Conservation (phyloP, 2,329 filamentous ascomycete genomes). For the Leptographium flavum region DNA sequence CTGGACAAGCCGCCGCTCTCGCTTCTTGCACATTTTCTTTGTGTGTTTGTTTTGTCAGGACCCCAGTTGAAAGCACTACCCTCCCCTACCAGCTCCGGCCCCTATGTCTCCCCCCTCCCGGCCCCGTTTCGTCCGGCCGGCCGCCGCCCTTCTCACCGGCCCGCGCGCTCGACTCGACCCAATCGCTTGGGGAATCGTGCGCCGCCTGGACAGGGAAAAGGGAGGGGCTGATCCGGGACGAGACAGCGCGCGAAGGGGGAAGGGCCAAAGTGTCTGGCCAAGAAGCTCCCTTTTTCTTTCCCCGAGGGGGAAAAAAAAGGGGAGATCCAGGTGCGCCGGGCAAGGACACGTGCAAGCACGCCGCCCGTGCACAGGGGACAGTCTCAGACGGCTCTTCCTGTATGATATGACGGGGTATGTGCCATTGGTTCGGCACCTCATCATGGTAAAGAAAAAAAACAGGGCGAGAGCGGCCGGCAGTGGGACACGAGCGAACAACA, state of each 20-base stretch:
- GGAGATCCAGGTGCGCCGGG: not conserved
- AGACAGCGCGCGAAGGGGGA: conserved; percentile 6
- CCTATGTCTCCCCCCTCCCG: too few species aligned
- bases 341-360: not conserved
- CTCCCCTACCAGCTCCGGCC: conserved; percentile 17
- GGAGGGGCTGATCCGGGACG: conserved; percentile 6
- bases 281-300: too few species aligned
- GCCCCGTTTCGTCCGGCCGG: conserved; percentile 10
- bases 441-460: conserved; percentile 15
- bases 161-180: conserved; percentile 17
- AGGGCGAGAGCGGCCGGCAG: not conserved
- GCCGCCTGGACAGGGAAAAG: not conserved
- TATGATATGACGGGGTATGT: conserved; percentile 16
- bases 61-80: conserved; percentile 26
- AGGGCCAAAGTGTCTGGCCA: too few species aligned
- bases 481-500: too few species aligned
- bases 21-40: too few species aligned
- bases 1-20: too few species aligned
- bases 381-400: conserved; percentile 31
- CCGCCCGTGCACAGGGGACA: conserved; percentile 8
- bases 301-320: not conserved
- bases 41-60: conserved; percentile 7
- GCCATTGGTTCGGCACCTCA: conserved; percentile 20
- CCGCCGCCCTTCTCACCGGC: not conserved
- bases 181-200: conserved; percentile 5